These are phyloP conservation scores for Sophora flavescens DNA, from an alignment of 306 rosid species.

Conservation along the genomic window DNA sequence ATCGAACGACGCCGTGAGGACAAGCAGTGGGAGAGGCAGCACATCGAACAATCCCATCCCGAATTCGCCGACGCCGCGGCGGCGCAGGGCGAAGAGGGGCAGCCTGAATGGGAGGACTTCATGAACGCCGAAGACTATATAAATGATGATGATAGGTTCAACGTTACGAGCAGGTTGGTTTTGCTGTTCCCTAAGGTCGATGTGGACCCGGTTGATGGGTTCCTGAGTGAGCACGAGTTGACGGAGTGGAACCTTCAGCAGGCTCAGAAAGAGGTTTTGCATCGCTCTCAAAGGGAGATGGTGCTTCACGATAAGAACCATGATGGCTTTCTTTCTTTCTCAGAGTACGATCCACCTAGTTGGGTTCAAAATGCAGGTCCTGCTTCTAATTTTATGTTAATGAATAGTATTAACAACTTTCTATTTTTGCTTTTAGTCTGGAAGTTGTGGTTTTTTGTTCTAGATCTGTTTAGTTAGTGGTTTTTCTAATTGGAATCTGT, in stretches of 20 bases:
- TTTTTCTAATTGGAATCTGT: not conserved
- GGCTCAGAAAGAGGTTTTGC: conserved; percentile 75
- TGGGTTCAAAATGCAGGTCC: conserved; percentile 86
- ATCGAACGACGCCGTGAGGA: conserved; percentile 94
- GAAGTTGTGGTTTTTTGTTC: not conserved
- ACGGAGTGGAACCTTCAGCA: conserved; percentile 84
- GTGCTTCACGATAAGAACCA: conserved; percentile 86
- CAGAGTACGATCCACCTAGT: conserved; percentile 93
- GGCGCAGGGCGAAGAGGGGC: conserved; percentile 82
- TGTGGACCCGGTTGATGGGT: conserved; percentile 70
- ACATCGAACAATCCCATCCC: conserved; percentile 66
- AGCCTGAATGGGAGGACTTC: conserved; percentile 93
- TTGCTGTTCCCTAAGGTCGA: conserved; percentile 87
- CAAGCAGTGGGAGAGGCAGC: conserved; percentile 80
- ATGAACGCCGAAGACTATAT: conserved; percentile 88
- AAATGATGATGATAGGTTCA: conserved; percentile 88
- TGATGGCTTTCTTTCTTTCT: conserved; percentile 77
- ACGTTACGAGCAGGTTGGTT: conserved; percentile 70
- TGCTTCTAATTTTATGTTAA: not conserved
- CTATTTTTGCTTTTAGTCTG: not conserved
- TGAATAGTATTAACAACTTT: not conserved
- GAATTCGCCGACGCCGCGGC: conserved; percentile 41
- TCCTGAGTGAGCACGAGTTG: conserved; percentile 70
- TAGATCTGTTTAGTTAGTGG: conserved; percentile 8
- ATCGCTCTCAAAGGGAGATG: conserved; percentile 82